Evolutionary conservation across 2,329 filamentous ascomycete species (phyloP).

Genomic region (Stagonosporopsis cucurbitacearum): DNA sequence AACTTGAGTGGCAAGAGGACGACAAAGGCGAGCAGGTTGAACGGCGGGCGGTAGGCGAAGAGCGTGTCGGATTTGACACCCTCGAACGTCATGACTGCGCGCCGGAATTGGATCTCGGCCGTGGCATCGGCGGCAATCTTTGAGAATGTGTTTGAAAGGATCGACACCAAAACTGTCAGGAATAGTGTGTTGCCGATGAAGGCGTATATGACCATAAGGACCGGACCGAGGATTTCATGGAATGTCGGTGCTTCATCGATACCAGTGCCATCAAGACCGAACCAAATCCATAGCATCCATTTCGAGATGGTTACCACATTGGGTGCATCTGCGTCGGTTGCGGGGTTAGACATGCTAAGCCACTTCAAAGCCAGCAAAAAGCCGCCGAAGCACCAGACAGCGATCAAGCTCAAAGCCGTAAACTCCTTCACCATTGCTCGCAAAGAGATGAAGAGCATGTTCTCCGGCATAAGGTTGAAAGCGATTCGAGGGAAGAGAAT

Average conservation of each 20-base stretch:
- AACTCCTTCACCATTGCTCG: constrained; percentile 88
- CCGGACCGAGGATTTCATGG: constrained; percentile 79
- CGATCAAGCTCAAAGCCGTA: constrained; percentile 74
- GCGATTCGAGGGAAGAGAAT: constrained; percentile 79
- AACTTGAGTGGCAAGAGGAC: constrained; percentile 79
- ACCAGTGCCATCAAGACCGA: constrained; percentile 75
- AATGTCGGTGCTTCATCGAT: constrained; percentile 69
- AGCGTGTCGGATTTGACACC: constrained; percentile 85
- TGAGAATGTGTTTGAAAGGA: constrained; percentile 83
- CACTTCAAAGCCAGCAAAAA: constrained; percentile 81
- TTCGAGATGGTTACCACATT: constrained; percentile 75
- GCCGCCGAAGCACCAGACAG: constrained; percentile 82
- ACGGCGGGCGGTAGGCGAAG: constrained; percentile 81
- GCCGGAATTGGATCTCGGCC: constrained; percentile 83
- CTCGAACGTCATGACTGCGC: constrained; percentile 81
- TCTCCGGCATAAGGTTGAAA: constrained; percentile 83
- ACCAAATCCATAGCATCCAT: constrained; percentile 96
- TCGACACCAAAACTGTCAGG: constrained; percentile 86
- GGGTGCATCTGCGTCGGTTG: constrained; percentile 52
- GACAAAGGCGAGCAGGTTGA: constrained; percentile 80
- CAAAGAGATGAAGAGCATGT: constrained; percentile 81
- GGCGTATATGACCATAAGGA: constrained; percentile 81
- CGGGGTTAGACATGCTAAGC: constrained; percentile 62
- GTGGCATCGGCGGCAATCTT: constrained; percentile 78
- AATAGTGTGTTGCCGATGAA: constrained; percentile 88